Conservation (phyloP, 768 basidiomycete genomes). For the Phanerochaete sordida region DNA sequence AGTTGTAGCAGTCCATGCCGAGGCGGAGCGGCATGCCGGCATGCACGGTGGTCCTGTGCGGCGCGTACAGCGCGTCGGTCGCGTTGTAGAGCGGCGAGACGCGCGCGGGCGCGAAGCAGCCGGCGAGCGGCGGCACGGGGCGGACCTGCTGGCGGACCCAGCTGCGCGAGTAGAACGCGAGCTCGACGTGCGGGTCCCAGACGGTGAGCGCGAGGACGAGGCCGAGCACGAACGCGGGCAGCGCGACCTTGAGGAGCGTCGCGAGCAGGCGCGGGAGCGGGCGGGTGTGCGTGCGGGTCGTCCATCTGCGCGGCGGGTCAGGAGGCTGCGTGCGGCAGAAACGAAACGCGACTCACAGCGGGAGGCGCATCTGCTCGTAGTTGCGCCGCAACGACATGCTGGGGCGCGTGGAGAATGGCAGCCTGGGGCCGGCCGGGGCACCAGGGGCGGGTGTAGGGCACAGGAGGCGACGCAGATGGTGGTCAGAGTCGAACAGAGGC, state of each 20-base stretch:
- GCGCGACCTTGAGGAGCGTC: conserved; percentile 11
- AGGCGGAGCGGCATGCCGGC: conserved; percentile 75
- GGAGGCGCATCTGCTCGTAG: not conserved
- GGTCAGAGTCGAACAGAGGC: not conserved
- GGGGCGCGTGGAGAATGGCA: not conserved
- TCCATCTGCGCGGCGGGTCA: too few species aligned
- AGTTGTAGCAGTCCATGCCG: conserved; percentile 90
- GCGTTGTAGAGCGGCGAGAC: conserved; percentile 68
- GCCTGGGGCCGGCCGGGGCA: not conserved
- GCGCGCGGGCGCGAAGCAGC: conserved; percentile 66
- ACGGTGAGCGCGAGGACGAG: conserved; percentile 47
- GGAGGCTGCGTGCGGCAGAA: too few species aligned
- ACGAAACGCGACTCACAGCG: not conserved
- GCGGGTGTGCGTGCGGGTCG: too few species aligned
- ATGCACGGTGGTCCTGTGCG: conserved; percentile 66
- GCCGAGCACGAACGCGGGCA: conserved; percentile 18
- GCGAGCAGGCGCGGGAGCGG: too few species aligned
- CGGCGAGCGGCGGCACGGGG: conserved; percentile 54
- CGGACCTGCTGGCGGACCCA: conserved; percentile 78
- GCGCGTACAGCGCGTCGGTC: conserved; percentile 58
- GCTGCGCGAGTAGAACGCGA: conserved; percentile 69
- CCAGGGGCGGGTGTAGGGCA: not conserved
- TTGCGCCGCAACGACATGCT: not conserved
- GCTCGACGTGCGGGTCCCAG: conserved; percentile 84
- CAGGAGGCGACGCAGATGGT: not conserved